A percentile compares a stretch with the other conserved stretches of the same genome.
Evolutionary conservation across 2,329 filamentous ascomycete genomes (phyloP).

Genomic region (Penicillium carneum): DNA sequence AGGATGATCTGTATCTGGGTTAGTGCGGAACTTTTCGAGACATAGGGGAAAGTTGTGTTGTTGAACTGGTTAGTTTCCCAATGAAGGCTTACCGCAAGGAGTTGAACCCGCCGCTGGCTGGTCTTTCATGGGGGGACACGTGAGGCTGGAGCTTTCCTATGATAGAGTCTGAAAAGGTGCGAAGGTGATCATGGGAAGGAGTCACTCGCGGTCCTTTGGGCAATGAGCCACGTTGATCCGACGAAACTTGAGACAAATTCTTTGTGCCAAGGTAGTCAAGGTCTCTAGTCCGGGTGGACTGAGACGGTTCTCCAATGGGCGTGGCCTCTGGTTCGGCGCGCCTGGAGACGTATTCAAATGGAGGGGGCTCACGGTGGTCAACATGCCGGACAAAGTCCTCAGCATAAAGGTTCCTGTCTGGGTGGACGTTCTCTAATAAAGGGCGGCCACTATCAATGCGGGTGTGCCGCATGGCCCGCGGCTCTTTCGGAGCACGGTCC

Average conservation of each 20-base stretch:
- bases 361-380: slow-evolving; percentile 37
- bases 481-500: slow-evolving; percentile 22
- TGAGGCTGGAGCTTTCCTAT: slow-evolving; percentile 22
- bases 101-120: slow-evolving; percentile 27
- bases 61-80: slow-evolving; percentile 11
- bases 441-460: slow-evolving; percentile 29
- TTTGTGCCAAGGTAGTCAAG: slow-evolving; percentile 27
- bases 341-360: slow-evolving; percentile 31
- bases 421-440: slow-evolving; percentile 29
- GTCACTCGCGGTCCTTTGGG: slow-evolving; percentile 22
- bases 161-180: slow-evolving; percentile 16
- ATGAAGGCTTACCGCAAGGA: slow-evolving; percentile 32
- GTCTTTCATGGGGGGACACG: slow-evolving; percentile 25
- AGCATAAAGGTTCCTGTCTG: slow-evolving; percentile 44
- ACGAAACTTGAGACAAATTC: slow-evolving; percentile 24
- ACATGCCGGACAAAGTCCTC: slow-evolving; percentile 49
- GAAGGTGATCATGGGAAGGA: slow-evolving; percentile 29
- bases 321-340: slow-evolving; percentile 26
- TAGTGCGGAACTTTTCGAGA: slow-evolving; percentile 2
- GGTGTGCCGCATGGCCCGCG: slow-evolving; percentile 24
- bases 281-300: slow-evolving; percentile 22
- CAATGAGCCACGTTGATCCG: slow-evolving; percentile 23
- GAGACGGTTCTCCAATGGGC: slow-evolving; percentile 28
- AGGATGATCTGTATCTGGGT: slow-evolving; percentile 21
- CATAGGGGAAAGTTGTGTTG: neutral